Conservation (phyloP, 345 rosid species). For the Reutealis trisperma region DNA sequence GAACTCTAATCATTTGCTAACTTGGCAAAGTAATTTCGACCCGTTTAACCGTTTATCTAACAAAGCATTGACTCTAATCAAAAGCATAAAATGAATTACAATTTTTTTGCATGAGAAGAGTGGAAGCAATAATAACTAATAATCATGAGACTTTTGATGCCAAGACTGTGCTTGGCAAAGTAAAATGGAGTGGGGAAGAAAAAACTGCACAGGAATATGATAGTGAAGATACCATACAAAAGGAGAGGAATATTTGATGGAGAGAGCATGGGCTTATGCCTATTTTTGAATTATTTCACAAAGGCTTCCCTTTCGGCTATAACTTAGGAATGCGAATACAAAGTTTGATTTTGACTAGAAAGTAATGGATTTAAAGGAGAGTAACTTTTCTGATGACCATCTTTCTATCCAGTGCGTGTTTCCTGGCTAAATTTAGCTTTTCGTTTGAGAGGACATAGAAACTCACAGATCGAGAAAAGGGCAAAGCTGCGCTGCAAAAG, state of each 20-base stretch:
- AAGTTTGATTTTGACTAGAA: slow-evolving; percentile 6
- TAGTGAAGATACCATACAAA: background rate
- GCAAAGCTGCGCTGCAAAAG: too few relatives aligned
- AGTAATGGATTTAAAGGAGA: too few relatives aligned
- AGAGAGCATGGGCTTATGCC: background rate
- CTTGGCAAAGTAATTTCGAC: too few relatives aligned
- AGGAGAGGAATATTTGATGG: background rate
- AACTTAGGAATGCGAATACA: background rate
- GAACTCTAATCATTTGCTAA: too few relatives aligned
- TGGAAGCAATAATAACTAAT: background rate
- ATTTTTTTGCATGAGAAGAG: background rate
- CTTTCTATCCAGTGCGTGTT: background rate
- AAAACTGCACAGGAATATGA: background rate
- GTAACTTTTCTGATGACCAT: slow-evolving; percentile 1
- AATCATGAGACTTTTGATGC: background rate
- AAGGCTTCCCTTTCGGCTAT: slow-evolving; percentile 28
- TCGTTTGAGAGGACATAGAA: too few relatives aligned
- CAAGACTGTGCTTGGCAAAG: background rate
- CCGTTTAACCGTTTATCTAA: too few relatives aligned
- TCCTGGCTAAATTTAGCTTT: slow-evolving; percentile 8
- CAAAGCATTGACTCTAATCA: background rate
- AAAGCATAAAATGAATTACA: too few relatives aligned
- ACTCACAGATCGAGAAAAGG: background rate
- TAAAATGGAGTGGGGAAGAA: background rate
- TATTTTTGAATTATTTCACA: background rate